Evolutionary conservation across 805 yeast species (phyloP), one percentile per base, ranked within the genome.

Genomic region (Schwanniomyces yamadae): DNA sequence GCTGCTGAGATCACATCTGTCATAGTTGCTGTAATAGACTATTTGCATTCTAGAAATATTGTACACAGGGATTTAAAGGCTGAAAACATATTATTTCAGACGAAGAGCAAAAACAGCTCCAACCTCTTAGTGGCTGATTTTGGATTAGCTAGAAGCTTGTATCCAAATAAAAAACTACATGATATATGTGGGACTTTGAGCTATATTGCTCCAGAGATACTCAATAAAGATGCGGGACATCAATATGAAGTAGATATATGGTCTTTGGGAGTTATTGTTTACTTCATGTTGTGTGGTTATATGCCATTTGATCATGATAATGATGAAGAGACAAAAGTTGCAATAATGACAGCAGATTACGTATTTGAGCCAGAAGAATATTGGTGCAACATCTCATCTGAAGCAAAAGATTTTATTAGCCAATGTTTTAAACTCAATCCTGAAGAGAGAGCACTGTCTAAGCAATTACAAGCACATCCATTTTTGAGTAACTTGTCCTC

Each of bases 281-380:
- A 82, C 54, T 82, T 83, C 48, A 72, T 82, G 72, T 68, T 80
- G 11, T 72, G 83, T 42, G 90, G 90, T 2, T 84, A 82, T 52
- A 77, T 83, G 60, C 91, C 91, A 1, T 83, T 83, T 55, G 90
- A 83, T 48, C 77, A 89, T 44, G 89, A 82, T 34, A 72, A 78
- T 5, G 81, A 80, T 25, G 73, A 71, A 1, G 89, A 83, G 50
- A 85, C 88, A 9, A 68, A 72, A 47, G 71, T 77, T 26, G 84
- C 86, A 23, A 82, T 83, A n/a, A 39, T 52, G 15, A 63, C 54
- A 10, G 78, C 73, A n/a, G 83, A 82, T 40, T 81, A 66, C 49
- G 62, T 66, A 37, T 78, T 78, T 44, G 83, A 78, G 40, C 84
- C 85, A n/a, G 73, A 67, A 4, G 75, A 71, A 43, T 71, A 75